Evolutionary conservation across 2,329 filamentous ascomycete species (phyloP).

Genomic region (Huntiella bhutanensis): DNA sequence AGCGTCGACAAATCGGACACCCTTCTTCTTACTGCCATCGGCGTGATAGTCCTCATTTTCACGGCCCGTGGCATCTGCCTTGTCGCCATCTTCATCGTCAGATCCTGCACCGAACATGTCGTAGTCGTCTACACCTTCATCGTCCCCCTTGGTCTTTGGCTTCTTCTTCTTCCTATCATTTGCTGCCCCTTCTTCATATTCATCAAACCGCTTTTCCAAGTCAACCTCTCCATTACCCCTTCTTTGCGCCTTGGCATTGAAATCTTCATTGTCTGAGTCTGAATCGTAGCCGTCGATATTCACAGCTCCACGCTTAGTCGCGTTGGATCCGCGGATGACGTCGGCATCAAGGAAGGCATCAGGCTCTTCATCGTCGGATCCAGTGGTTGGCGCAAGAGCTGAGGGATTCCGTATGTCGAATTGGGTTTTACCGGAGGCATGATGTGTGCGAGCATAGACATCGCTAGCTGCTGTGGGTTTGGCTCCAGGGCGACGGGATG

Average conservation of each 20-base stretch:
- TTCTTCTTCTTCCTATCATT: slow-evolving; percentile 17
- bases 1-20: slow-evolving; percentile 40
- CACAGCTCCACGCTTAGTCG: slow-evolving; percentile 79
- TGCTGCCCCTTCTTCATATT: slow-evolving; percentile 28
- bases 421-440: slow-evolving; percentile 54
- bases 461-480: slow-evolving; percentile 72
- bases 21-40: slow-evolving; percentile 39
- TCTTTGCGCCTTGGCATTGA: slow-evolving; percentile 52
- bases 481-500: slow-evolving; percentile 42
- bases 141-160: slow-evolving; percentile 16
- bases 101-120: slow-evolving; percentile 72
- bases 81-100: slow-evolving; percentile 30
- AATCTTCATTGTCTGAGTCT: slow-evolving; percentile 81
- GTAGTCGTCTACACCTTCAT: slow-evolving; percentile 43
- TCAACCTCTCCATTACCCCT: slow-evolving; percentile 21
- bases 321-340: slow-evolving; percentile 63
- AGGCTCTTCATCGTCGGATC: slow-evolving; percentile 34
- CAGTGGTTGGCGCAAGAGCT: slow-evolving; percentile 65
- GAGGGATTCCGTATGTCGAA: slow-evolving; percentile 94
- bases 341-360: slow-evolving; percentile 71
- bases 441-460: slow-evolving; percentile 57
- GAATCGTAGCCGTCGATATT: slow-evolving; percentile 95
- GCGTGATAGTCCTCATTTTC: slow-evolving; percentile 17
- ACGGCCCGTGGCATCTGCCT: slow-evolving; percentile 19
- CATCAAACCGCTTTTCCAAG: slow-evolving; percentile 26